Evolutionary conservation across 768 basidiomycete species (phyloP), one percentile per base, ranked within the genome.

Genomic region (Sarcodon sp.): DNA sequence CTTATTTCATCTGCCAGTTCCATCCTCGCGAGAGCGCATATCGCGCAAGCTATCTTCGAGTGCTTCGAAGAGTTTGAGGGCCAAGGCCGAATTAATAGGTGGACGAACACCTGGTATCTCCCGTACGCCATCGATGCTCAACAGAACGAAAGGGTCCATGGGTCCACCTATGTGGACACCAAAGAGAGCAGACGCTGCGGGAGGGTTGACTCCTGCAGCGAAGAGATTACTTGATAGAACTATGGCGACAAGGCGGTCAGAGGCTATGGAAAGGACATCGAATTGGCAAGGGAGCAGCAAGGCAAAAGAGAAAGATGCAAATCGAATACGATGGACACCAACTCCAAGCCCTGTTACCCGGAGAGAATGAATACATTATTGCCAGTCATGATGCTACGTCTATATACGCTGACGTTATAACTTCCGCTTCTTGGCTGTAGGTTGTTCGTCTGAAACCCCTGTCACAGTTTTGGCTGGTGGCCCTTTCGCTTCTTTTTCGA

Each of bases 181-280:
- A 1, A 72, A 80, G 51, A 75, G 79, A 53, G 73, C 80, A 12
- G 79, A 84, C 41, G 82, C 80, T 38, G 66, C 79, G 7, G 88
- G 87, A 6, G 77, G 73, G 51, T 62, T 94, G 53, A 93, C 91
- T 0, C 91, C 91, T n/a, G 92, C 92, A 27, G 92, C 80, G 21
- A 76, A 71, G 59, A 69, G 81, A 51, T 59, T 96, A 39, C 65
- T 96, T 52, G 79, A 91, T 54, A 69, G 83, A 55, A 81, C 79
- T 6, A 78, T 83, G 0, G 80, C 77, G 10, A 57, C 70, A 21
- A 71, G 77, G 55, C 71, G 86, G 50, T 75, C 77, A 10, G 85
- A 84, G n/a, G 78, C 71, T 7, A 82, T 82, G 78, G 76, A 73
- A 35, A 69, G 64, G 50, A 60, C 65, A 15, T 69, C 77, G 4